Conservation (phyloP, 2,329 filamentous ascomycete species). For the Acephala macrosclerotiorum region DNA sequence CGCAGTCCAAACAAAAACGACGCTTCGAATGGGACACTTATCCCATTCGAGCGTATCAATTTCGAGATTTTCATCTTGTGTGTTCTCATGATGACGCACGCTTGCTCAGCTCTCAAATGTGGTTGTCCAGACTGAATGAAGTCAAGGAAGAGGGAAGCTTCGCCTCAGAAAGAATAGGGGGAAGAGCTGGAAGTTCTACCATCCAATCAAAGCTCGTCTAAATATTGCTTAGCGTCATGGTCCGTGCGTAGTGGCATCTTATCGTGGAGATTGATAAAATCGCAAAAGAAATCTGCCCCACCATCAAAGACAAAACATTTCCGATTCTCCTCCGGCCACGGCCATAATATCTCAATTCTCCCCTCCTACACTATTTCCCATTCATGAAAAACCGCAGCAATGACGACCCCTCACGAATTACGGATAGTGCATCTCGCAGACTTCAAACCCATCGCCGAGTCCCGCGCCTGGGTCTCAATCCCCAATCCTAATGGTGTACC, state of each 20-base stretch:
- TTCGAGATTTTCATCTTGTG: background rate
- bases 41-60: background rate
- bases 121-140: background rate
- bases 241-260: conserved; percentile 14
- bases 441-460: conserved; percentile 59
- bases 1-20: too few relatives aligned
- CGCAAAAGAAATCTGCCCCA: conserved; percentile 13
- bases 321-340: background rate
- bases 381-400: conserved; percentile 9
- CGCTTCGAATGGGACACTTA: background rate
- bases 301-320: conserved; percentile 4
- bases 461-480: conserved; percentile 84
- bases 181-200: background rate
- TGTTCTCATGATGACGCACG: background rate
- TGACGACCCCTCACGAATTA: conserved; percentile 9
- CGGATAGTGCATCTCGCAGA: conserved; percentile 37
- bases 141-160: conserved; percentile 1
- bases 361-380: background rate
- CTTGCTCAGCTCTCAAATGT: background rate
- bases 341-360: too few relatives aligned
- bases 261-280: conserved; percentile 8
- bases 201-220: background rate
- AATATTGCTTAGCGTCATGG: background rate
- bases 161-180: conserved; percentile 1
- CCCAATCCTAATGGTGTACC: conserved; percentile 84